These are phyloP conservation scores for Tubosaeta sp. DNA, from an alignment of 768 basidiomycete species.

Conservation along the genomic window DNA sequence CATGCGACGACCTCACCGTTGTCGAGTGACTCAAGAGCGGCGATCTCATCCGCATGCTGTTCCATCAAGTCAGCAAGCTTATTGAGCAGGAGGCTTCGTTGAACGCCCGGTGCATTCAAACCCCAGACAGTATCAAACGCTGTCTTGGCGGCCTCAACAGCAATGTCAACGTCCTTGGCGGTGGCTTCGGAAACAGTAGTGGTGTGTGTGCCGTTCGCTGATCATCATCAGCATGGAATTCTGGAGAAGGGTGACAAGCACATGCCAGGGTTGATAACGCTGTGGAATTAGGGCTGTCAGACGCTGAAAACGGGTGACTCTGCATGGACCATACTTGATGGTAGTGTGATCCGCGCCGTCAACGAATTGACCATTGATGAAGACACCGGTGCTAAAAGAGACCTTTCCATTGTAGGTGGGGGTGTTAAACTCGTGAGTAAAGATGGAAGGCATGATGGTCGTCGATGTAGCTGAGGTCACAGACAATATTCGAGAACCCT, in stretches of 20 bases:
- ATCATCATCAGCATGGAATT: too few species aligned
- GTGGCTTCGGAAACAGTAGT: too few species aligned
- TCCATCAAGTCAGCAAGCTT: too few species aligned
- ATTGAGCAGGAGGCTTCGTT: too few species aligned
- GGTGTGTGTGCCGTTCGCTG: too few species aligned
- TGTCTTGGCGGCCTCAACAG: too few species aligned
- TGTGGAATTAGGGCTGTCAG: slow-evolving; percentile 19
- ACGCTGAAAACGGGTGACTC: background rate
- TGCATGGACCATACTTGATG: slow-evolving; percentile 59
- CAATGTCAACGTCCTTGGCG: too few species aligned
- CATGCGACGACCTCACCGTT: slow-evolving; percentile 39
- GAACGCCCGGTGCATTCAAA: too few species aligned
- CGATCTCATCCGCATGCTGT: slow-evolving; percentile 47
- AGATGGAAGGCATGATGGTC: slow-evolving; percentile 38
- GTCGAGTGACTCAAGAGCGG: slow-evolving; percentile 71
- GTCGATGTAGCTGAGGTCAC: background rate
- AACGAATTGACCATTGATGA: slow-evolving; percentile 66
- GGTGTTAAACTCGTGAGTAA: slow-evolving; percentile 50
- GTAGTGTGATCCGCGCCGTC: slow-evolving; percentile 51
- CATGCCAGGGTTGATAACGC: slow-evolving; percentile 56
- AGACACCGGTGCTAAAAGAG: slow-evolving; percentile 60
- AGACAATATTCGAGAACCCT: too few species aligned
- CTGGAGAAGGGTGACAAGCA: background rate
- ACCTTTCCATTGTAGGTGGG: slow-evolving; percentile 54
- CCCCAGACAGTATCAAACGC: too few species aligned